Conservation (phyloP, 352 stramenopile genomes). For the Globisporangium recalcitrans region DNA sequence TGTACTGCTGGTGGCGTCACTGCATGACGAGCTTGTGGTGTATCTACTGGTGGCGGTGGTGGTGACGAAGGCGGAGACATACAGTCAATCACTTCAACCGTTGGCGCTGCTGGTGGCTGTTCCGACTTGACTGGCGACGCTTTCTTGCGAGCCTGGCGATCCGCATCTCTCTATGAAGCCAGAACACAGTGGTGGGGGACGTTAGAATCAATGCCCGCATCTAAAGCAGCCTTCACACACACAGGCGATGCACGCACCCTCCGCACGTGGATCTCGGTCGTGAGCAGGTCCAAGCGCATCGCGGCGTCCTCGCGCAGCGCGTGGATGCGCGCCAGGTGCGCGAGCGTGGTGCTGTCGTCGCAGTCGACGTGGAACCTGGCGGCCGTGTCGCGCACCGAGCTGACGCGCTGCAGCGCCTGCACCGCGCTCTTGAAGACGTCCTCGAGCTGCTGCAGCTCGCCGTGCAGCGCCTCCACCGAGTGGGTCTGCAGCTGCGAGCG, state of each 20-base stretch:
- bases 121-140: neutral
- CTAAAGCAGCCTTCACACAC: neutral
- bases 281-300: slow-evolving; percentile 8
- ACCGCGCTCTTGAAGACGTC: slow-evolving; percentile 3
- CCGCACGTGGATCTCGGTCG: slow-evolving; percentile 1
- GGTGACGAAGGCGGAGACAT: slow-evolving; percentile 3
- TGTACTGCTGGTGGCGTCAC: neutral
- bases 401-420: slow-evolving; percentile 12
- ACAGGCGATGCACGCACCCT: neutral
- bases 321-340: slow-evolving; percentile 10
- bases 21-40: neutral
- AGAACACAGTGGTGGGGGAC: no score
- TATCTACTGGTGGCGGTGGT: neutral
- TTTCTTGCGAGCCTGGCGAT: neutral
- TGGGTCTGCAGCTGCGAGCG: slow-evolving; percentile 4
- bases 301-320: slow-evolving; percentile 9
- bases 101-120: neutral
- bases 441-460: slow-evolving; percentile 9
- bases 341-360: slow-evolving; percentile 10
- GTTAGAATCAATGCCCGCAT: no score
- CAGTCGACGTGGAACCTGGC: slow-evolving; percentile 10
- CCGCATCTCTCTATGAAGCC: slow-evolving; percentile 1
- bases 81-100: slow-evolving; percentile 1
- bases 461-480: slow-evolving; percentile 10
- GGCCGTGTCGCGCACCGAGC: slow-evolving; percentile 13